Conservation (phyloP, 2,329 filamentous ascomycete genomes). For the Rutstroemia sp. region DNA sequence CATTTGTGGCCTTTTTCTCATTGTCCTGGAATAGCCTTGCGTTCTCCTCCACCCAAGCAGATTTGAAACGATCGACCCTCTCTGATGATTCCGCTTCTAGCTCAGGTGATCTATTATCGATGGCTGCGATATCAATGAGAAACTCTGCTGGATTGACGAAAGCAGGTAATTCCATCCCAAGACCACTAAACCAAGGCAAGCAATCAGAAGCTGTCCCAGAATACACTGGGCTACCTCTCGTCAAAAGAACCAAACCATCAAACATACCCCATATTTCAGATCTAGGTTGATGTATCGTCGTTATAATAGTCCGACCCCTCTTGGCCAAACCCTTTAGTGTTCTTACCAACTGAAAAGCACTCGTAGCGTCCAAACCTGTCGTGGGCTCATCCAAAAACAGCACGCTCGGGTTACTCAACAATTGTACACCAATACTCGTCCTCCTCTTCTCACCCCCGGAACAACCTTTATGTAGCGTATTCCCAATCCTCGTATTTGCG, state of each 20-base stretch:
- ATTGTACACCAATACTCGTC: constrained; percentile 70
- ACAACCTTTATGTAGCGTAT: constrained; percentile 63
- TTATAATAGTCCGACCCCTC: constrained; percentile 64
- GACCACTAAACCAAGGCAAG: constrained; percentile 54
- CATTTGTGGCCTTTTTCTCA: constrained; percentile 6
- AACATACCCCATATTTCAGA: constrained; percentile 76
- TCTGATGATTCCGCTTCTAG: constrained; percentile 52
- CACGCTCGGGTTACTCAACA: constrained; percentile 71
- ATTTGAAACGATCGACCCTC: constrained; percentile 54
- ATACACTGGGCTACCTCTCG: constrained; percentile 61
- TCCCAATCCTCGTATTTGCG: constrained; percentile 66
- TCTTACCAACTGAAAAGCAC: constrained; percentile 64
- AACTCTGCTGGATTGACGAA: constrained; percentile 77
- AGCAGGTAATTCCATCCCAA: constrained; percentile 55
- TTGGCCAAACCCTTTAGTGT: constrained; percentile 61
- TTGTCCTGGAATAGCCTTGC: constrained; percentile 15
- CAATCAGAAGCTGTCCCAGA: constrained; percentile 53
- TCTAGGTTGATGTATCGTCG: constrained; percentile 69
- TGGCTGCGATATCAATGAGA: constrained; percentile 65
- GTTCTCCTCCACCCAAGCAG: constrained; percentile 46
- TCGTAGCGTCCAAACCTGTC: constrained; percentile 70
- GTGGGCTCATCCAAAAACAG: constrained; percentile 76
- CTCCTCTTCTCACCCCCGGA: constrained; percentile 73
- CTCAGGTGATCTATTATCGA: constrained; percentile 64
- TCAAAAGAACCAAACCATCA: constrained; percentile 63